Percentiles rank a stretch among this genome's conserved stretches.
Evolutionary conservation across 345 rosid genomes (phyloP).

Genomic region (Sisymbrium irio): DNA sequence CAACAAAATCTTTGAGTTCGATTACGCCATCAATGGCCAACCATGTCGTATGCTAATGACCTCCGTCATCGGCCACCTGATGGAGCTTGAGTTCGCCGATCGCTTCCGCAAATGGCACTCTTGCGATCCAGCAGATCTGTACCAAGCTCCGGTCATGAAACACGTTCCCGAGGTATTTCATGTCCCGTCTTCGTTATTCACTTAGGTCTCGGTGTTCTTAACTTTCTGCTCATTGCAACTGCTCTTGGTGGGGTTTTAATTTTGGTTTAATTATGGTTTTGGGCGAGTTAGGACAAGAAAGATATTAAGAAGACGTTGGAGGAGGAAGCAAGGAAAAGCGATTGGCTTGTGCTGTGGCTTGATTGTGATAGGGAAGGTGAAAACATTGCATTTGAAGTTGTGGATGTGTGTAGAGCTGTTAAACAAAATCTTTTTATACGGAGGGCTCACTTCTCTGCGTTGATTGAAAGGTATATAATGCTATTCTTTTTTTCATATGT

Average conservation of each 20-base stretch:
- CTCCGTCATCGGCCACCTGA: slow-evolving; percentile 92
- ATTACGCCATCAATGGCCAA: slow-evolving; percentile 72
- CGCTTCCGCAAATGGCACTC: slow-evolving; percentile 96
- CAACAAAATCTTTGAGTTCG: slow-evolving; percentile 92
- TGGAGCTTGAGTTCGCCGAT: slow-evolving; percentile 92
- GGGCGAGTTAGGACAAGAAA: slow-evolving; percentile 60
- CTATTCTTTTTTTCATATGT: neutral
- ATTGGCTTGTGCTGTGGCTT: slow-evolving; percentile 95
- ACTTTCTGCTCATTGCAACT: too few relatives aligned
- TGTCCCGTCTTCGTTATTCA: too few relatives aligned
- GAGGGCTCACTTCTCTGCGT: slow-evolving; percentile 93
- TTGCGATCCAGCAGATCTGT: slow-evolving; percentile 89
- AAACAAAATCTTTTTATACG: slow-evolving; percentile 56
- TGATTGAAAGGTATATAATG: slow-evolving; percentile 71
- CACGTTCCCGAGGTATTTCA: slow-evolving; percentile 79
- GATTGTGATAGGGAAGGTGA: slow-evolving; percentile 99
- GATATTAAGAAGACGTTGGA: slow-evolving; percentile 88
- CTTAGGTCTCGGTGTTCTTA: too few relatives aligned
- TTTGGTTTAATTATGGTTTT: slow-evolving; percentile 10
- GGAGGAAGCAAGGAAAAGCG: slow-evolving; percentile 91
- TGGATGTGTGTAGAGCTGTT: slow-evolving; percentile 62
- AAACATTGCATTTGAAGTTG: slow-evolving; percentile 90
- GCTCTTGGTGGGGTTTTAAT: too few relatives aligned
- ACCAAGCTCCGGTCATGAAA: slow-evolving; percentile 73
- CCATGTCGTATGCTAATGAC: slow-evolving; percentile 88